These are phyloP conservation scores for Lachancea mirantina DNA, from an alignment of 805 yeast genomes.

Conservation along the genomic window DNA sequence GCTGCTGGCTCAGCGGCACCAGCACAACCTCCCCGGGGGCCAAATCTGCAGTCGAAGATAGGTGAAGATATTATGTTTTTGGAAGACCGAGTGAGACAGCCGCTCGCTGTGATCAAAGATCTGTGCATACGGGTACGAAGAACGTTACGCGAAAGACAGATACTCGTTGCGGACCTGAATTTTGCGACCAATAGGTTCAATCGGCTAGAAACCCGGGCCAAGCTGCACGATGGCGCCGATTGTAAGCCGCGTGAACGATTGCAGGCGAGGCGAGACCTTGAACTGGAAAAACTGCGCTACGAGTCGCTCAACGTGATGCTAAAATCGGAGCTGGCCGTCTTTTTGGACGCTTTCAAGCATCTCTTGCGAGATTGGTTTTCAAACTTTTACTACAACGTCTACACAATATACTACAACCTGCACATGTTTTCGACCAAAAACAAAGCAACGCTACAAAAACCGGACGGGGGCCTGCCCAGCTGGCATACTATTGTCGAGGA, in stretches of 20 bases:
- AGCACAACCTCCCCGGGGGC: too few species aligned
- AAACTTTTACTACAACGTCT: conserved; percentile 16
- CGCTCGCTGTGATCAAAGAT: conserved; percentile 9
- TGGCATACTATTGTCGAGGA: too few species aligned
- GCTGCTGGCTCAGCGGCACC: too few species aligned
- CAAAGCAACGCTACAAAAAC: too few species aligned
- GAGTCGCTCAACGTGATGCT: conserved; percentile 15
- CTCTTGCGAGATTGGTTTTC: conserved; percentile 18
- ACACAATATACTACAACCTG: conserved; percentile 17
- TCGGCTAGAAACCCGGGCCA: background rate
- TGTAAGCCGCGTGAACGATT: background rate
- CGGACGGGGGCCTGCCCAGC: too few species aligned
- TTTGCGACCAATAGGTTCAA: conserved; percentile 1
- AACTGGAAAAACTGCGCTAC: conserved; percentile 10
- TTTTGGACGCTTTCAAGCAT: conserved; percentile 8
- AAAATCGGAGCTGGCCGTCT: conserved; percentile 11
- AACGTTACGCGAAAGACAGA: conserved; percentile 1
- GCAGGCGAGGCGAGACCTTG: conserved; percentile 8
- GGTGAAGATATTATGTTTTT: conserved; percentile 13
- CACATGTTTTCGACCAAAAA: too few species aligned
- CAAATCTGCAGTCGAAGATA: too few species aligned
- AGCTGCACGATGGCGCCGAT: background rate
- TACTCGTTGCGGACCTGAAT: conserved; percentile 1
- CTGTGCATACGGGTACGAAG: conserved; percentile 8
- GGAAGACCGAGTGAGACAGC: conserved; percentile 14